A percentile compares a stretch with the other conserved stretches of the same genome.
phyloP scores from a whole-genome alignment of 106 monocot species.

The Dendrobium catenatum region DNA sequence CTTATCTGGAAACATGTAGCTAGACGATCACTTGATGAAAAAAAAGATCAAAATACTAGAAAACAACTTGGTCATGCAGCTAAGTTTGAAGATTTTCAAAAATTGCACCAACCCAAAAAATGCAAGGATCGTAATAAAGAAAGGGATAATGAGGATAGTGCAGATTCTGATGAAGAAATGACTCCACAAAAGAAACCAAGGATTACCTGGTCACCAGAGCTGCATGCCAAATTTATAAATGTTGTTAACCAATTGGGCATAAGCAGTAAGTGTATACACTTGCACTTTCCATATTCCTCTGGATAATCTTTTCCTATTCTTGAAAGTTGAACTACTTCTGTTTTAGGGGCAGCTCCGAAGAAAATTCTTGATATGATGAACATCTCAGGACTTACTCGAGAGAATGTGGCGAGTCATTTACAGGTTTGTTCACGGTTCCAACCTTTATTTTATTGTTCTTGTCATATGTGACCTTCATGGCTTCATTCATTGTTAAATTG shows the following conservation, averaged over 20 bases:
- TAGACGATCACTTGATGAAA: conserved; percentile 3
- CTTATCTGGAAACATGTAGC: conserved; percentile 37
- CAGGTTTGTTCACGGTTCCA: conserved; percentile 14
- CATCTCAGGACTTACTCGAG: conserved; percentile 20
- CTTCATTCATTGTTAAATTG: background rate
- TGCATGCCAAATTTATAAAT: conserved; percentile 22
- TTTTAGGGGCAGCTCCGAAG: conserved; percentile 23
- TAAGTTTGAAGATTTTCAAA: background rate
- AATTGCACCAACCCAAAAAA: background rate
- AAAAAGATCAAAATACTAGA: conserved; percentile 4
- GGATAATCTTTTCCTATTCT: background rate
- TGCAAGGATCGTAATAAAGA: background rate
- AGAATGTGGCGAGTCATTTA: conserved; percentile 38
- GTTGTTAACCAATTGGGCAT: conserved; percentile 22
- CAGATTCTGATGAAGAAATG: conserved; percentile 6
- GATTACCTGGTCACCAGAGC: conserved; percentile 15
- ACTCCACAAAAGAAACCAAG: conserved; percentile 16
- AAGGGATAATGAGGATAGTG: conserved; percentile 2
- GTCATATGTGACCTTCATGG: background rate
- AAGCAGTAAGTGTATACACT: conserved; percentile 14
- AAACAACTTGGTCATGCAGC: background rate
- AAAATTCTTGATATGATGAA: conserved; percentile 28
- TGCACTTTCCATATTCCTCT: background rate
- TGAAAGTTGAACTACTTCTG: background rate
- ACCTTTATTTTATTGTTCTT: background rate